Evolutionary conservation across 208 protist species (phyloP), one percentile per base, ranked within the genome.

Genomic region (Leishmania tropica): DNA sequence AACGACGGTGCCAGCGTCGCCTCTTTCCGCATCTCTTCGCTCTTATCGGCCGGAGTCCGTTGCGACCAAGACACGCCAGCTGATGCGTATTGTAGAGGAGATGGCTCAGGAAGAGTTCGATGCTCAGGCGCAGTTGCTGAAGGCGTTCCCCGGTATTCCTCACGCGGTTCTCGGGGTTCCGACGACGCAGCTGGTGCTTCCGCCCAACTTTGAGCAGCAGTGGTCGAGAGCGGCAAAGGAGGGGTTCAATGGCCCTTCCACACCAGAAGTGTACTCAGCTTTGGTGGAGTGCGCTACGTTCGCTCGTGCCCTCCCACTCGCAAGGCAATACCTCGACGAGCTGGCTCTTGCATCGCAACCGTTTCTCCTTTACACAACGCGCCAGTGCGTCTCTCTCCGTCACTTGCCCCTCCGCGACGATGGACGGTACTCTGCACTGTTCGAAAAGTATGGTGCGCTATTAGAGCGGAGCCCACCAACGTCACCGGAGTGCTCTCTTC

Each of bases 311-410:
- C 81, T 76, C 2, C 11, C 31, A 35, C 81, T 85, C 1, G 76
- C 75, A 40, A 68, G 74, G 40, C 75, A 80, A 35, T 81, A 90
- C 70, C 75, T 67, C 10, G 87, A 90, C 80, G 85, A 89, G 71
- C 51, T 75, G 24, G 74, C 84, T 13, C 83, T 90, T 11, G 40
- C 78, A 1, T 51, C 67, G 40, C 81, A 91, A 70, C 90, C 90
- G 0, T 87, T 85, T 60, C 86, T 93, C 28, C 76, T 90, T 15
- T 93, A 93, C 70, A 74, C 87, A 15, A 71, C 79, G 6, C 87
- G 90, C 7, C 85, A 87, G 58, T 89, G 86, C 58, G 83, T 93
- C 31, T 83, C 82, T 17, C 83, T 93, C 13, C 87, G 86, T 5
- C 84, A 91, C 54, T 56, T 93, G 2, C 84, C 81, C 0, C 76